Base-by-base conservation (phyloP, 805 yeast species). In the Barnettozyma californica region DNA sequence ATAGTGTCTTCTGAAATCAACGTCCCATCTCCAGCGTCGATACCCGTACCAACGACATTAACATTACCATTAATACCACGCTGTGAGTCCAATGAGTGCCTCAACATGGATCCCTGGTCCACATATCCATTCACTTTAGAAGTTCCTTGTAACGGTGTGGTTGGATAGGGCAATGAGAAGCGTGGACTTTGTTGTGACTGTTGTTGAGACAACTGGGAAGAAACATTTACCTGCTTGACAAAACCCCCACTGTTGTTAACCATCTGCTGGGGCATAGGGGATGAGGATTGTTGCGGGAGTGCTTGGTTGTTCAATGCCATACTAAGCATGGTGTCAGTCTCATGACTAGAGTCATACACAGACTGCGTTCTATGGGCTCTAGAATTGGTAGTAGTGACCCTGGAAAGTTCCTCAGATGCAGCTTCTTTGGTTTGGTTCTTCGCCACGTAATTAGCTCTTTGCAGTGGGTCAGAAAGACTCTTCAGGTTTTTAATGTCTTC, bases 401-500 rank as follows among this genome's bases (percentile, higher is more conserved):
- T 58, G 6, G 65, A 60, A 16, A 60, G 34, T 25, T 47, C 49
- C 9, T 44, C 45, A 34, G 49, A 51, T 8, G 43, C 47, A 7
- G 31, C 25, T 39, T 54, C 53, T n/a, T 47, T 43, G 1, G 52
- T 44, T 21, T 55, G 60, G 37, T 57, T 48, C 44, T 58, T 58
- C 18, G 53, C 26, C 6, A 62, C 63, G 45, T 59, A 61, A 13
- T 43, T 49, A 7, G 57, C 57, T 47, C 65, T 59, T 37, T 49
- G 48, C 2, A 56, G 29, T 18, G 65, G 60, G n/a, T 77, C 77
- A 19, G 83, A 71, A 50, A 85, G 71, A 14, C 75, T 67, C 2
- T 94, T 84, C 56, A 90, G 71, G 42, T 71, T 73, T 62, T 83
- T 81, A 55, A 92, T 73, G 61, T 87, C 95, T 55, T 78, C 78